These are phyloP conservation scores for Rhynchospora breviuscula DNA, from an alignment of 176 grass and related monocot genomes.

Conservation along the genomic window DNA sequence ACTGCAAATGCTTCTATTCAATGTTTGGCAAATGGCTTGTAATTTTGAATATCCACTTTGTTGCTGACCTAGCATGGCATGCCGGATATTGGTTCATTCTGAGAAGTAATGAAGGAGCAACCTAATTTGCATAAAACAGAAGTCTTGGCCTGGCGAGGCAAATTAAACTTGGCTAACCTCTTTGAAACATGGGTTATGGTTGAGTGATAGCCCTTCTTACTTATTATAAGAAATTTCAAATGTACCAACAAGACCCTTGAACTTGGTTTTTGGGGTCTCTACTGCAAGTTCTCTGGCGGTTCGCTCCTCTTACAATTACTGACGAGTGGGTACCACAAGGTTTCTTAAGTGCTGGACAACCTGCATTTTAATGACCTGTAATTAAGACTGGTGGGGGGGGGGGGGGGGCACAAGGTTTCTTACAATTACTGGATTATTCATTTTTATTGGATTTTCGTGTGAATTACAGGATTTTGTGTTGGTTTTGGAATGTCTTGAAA, in stretches of 20 bases:
- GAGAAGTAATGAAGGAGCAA: background rate
- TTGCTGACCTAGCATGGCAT: background rate
- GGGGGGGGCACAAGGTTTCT: no score
- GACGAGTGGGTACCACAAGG: no score
- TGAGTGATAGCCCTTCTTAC: background rate
- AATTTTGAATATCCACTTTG: background rate
- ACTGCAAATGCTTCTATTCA: background rate
- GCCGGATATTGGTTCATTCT: background rate
- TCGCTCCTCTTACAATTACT: background rate
- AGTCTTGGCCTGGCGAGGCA: background rate
- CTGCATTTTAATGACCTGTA: background rate
- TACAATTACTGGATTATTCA: no score
- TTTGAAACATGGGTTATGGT: background rate
- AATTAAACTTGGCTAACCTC: background rate
- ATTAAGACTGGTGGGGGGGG: background rate
- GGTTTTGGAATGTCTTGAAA: background rate
- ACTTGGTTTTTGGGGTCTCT: background rate
- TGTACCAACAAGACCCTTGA: slow-evolving; percentile 1
- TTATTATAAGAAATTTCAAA: background rate
- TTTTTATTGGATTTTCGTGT: background rate
- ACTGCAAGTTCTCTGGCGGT: background rate
- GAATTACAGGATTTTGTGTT: background rate
- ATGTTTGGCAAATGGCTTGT: background rate
- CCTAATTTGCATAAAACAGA: background rate
- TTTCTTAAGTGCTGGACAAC: background rate